Evolutionary conservation across 148 eudicot genomes (phyloP).

Genomic region (Camellia lanceoleosa): DNA sequence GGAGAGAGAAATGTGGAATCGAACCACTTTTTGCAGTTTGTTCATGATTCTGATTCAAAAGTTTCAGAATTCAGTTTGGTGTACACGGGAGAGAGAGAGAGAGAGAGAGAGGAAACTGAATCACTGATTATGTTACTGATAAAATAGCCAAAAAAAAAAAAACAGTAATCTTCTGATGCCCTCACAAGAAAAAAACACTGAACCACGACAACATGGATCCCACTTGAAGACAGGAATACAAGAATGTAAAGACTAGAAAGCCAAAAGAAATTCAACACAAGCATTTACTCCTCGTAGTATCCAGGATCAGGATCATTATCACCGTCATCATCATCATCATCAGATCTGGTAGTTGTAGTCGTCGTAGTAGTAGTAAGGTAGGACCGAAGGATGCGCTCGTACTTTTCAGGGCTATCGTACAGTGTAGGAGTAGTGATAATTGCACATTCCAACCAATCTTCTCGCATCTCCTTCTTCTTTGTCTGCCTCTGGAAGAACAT

Average conservation of each 20-base stretch:
- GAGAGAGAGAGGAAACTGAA: too few species aligned
- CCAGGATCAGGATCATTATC: background rate
- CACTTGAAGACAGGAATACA: too few species aligned
- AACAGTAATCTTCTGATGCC: too few species aligned
- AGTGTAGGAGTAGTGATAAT: conserved; percentile 57
- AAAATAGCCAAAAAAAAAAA: too few species aligned
- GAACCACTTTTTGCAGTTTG: too few species aligned
- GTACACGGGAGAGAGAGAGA: too few species aligned
- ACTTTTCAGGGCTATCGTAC: conserved; percentile 50
- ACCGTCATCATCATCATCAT: background rate
- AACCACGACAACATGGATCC: too few species aligned
- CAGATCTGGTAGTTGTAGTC: background rate
- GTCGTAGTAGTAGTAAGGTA: background rate
- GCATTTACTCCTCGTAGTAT: background rate
- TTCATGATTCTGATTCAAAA: too few species aligned
- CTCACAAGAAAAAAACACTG: too few species aligned
- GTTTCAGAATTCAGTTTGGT: too few species aligned
- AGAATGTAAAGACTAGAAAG: background rate
- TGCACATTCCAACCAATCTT: conserved; percentile 48
- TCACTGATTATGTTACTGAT: too few species aligned
- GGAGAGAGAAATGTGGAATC: too few species aligned
- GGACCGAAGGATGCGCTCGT: conserved; percentile 28
- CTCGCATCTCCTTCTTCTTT: conserved; percentile 27
- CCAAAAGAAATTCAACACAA: background rate
- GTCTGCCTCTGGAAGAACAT: conserved; percentile 25